Conservation (phyloP, 2,329 filamentous ascomycete species). For the Paraconiothyrium brasiliense region DNA sequence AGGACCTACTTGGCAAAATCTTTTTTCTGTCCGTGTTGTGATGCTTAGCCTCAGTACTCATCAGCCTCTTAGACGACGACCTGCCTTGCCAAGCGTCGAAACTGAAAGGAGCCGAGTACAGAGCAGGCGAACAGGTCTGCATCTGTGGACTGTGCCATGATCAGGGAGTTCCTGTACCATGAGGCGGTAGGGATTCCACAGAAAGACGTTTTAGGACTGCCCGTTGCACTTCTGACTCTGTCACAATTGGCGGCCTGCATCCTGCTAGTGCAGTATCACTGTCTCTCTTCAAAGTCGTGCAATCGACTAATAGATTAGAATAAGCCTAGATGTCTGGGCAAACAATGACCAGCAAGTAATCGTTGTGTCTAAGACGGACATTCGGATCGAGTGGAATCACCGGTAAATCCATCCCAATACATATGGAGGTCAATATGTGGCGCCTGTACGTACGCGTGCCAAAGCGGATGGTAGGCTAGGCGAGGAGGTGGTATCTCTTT, state of each 20-base stretch:
- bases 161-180: slow-evolving; percentile 15
- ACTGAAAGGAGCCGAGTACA: slow-evolving; percentile 21
- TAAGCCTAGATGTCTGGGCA: slow-evolving; percentile 16
- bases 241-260: slow-evolving; percentile 26
- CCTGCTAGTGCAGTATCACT: slow-evolving; percentile 35
- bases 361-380: slow-evolving; percentile 21
- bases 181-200: slow-evolving; percentile 24
- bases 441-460: slow-evolving; percentile 3
- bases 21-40: background rate
- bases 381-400: slow-evolving; percentile 25
- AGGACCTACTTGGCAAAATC: too few species aligned
- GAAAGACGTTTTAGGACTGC: slow-evolving; percentile 26
- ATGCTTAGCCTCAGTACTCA: background rate
- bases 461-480: background rate
- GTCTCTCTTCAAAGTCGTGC: slow-evolving; percentile 18
- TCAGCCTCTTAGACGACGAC: background rate
- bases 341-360: slow-evolving; percentile 22
- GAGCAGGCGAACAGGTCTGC: slow-evolving; percentile 26
- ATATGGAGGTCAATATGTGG: background rate
- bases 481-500: background rate
- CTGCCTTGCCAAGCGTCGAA: background rate
- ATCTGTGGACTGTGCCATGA: slow-evolving; percentile 24
- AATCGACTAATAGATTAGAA: slow-evolving; percentile 19
- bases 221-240: slow-evolving; percentile 27
- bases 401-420: slow-evolving; percentile 15